Conservation (phyloP, 768 basidiomycete genomes). For the Scleroderma citrinum region DNA sequence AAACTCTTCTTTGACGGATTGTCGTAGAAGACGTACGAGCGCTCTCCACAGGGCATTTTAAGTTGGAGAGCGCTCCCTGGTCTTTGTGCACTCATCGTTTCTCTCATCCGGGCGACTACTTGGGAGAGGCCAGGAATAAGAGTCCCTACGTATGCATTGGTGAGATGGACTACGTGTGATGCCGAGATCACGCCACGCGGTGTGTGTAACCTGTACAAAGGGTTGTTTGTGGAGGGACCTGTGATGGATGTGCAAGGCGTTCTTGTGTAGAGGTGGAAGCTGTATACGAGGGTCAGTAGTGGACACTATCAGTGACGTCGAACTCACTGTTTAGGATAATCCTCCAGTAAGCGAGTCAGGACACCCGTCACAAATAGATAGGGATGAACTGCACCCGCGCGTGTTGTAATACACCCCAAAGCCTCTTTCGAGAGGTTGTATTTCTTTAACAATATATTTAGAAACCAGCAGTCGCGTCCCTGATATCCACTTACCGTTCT, state of each 20-base stretch:
- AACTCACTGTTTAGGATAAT: slow-evolving; percentile 36
- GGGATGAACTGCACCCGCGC: slow-evolving; percentile 61
- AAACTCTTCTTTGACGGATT: slow-evolving; percentile 34
- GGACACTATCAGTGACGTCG: slow-evolving; percentile 5
- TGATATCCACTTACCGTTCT: slow-evolving; percentile 24
- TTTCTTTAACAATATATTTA: slow-evolving; percentile 30
- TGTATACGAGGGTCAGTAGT: slow-evolving; percentile 2
- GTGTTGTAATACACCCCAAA: slow-evolving; percentile 46
- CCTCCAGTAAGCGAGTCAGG: slow-evolving; percentile 43
- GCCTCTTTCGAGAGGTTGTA: slow-evolving; percentile 41
- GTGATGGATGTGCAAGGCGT: slow-evolving; percentile 36
- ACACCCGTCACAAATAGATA: slow-evolving; percentile 64
- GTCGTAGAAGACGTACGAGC: slow-evolving; percentile 58
- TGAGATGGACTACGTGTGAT: slow-evolving; percentile 45
- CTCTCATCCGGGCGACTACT: slow-evolving; percentile 33
- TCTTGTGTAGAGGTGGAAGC: slow-evolving; percentile 39
- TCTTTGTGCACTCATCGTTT: slow-evolving; percentile 60
- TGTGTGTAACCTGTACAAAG: slow-evolving; percentile 37
- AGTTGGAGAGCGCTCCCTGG: slow-evolving; percentile 35
- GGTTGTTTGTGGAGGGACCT: slow-evolving; percentile 14
- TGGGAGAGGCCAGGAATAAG: slow-evolving; percentile 38
- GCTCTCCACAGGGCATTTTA: slow-evolving; percentile 32
- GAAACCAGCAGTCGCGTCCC: too few relatives aligned
- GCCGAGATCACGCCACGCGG: slow-evolving; percentile 36
- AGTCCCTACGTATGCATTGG: slow-evolving; percentile 47